Evolutionary conservation across 495 filamentous ascomycete species (phyloP), one percentile per base, ranked within the genome.

Genomic region (Hypomontagnella submonticulosa): DNA sequence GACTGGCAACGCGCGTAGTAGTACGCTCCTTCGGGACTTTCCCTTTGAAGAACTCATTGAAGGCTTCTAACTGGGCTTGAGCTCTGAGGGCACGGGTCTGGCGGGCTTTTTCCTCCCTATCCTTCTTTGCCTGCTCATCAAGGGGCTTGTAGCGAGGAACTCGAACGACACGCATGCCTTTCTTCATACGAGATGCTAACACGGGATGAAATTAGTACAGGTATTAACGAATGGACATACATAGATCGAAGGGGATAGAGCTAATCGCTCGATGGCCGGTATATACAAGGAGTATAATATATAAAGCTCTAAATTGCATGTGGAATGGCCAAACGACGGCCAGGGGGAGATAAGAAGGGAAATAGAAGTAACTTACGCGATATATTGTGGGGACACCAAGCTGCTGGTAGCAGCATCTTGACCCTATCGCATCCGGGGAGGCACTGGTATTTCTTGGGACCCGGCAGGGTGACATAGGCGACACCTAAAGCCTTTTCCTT

Each of bases 181-280:
- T 27, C 48, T 56, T 46, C 60, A 69, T 69, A 2, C 66, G 60
- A 46, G 59, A 60, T 52, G 66, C 66, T 69, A 52, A 40, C 15
- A 16, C 15, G 36, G 0, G 23, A 40, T 4, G 4, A 33, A 19
- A 12, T 58, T 18, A 68, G 43, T 15, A 51, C 30, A 20, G 4
- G 18, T 23, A 12, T 46, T 23, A 30, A 27, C 1, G 27, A 27
- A 27, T 27, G 23, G 23, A 27, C 6, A 27, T 27, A 27, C 2
- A 3, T 27, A 27, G 2, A 27, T 27, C 23, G 23, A 27, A 3
- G 23, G 23, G 23, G 23, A 6, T 27, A 6, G 23, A 27, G 23
- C 6, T 27, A 3, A 6, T 6, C 23, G 23, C 23, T 27, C 23
- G 6, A 27, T 27, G 23, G 6, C 23, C 23, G 23, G 23, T 27